Conservation (phyloP, 2,329 filamentous ascomycete genomes). For the Ascochyta viciae-villosae region DNA sequence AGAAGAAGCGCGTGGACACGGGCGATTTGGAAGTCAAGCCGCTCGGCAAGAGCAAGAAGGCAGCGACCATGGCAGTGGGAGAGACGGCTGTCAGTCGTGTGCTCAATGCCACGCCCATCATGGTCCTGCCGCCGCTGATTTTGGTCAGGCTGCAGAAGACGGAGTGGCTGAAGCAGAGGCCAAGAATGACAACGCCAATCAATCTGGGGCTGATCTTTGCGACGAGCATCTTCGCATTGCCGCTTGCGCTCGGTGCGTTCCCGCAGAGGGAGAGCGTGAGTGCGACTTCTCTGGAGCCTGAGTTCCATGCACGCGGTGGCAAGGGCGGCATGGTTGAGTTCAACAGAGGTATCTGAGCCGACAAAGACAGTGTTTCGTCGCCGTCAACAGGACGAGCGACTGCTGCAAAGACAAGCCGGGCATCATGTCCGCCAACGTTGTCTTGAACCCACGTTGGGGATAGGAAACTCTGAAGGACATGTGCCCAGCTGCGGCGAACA, state of each 20-base stretch:
- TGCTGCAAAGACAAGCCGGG: neutral
- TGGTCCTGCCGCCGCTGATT: conserved; percentile 90
- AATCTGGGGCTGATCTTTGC: conserved; percentile 87
- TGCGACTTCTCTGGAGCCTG: conserved; percentile 78
- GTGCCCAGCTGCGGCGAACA: conserved; percentile 16
- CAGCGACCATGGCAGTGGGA: conserved; percentile 85
- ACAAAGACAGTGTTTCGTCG: too few relatives aligned
- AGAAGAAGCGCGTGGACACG: conserved; percentile 71
- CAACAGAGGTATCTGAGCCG: conserved; percentile 82
- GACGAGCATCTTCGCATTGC: conserved; percentile 87
- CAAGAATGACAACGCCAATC: conserved; percentile 77
- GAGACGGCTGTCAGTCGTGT: conserved; percentile 93
- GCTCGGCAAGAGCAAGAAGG: conserved; percentile 86
- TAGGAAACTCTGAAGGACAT: neutral
- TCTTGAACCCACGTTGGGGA: neutral
- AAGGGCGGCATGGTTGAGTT: conserved; percentile 88
- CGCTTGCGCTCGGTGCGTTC: conserved; percentile 88
- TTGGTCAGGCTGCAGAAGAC: conserved; percentile 85
- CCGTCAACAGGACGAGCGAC: neutral
- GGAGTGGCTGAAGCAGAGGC: conserved; percentile 79
- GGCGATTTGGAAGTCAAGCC: conserved; percentile 66
- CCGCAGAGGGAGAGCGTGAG: conserved; percentile 86
- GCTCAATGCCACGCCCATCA: conserved; percentile 93
- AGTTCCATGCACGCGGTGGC: conserved; percentile 84
- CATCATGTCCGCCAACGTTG: neutral